A percentile compares a stretch with the other conserved stretches of the same genome.
These are phyloP conservation scores for Achaetomium macrosporum DNA, from an alignment of 2,329 filamentous ascomycete genomes.

Conservation along the genomic window DNA sequence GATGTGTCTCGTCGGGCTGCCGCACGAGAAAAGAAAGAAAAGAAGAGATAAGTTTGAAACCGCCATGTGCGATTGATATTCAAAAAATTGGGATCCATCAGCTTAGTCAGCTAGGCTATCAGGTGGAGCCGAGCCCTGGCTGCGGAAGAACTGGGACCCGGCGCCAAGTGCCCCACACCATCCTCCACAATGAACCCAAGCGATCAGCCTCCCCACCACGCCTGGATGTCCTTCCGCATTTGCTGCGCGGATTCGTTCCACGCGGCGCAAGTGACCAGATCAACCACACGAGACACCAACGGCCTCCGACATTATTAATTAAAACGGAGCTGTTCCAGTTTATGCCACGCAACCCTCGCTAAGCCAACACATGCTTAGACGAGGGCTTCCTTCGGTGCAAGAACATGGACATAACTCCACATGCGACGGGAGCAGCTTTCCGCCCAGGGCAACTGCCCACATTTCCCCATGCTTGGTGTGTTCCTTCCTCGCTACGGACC, in stretches of 20 bases:
- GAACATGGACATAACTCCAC: neutral
- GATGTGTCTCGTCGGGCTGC: slow-evolving; percentile 55
- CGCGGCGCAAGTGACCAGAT: too few relatives aligned
- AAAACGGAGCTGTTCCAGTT: neutral
- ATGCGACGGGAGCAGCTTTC: neutral
- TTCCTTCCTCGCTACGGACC: neutral
- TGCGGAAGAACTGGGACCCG: neutral
- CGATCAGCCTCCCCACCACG: neutral
- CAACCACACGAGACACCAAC: neutral
- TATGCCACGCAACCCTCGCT: neutral
- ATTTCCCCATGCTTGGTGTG: neutral
- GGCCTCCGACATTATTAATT: neutral
- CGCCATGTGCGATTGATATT: neutral
- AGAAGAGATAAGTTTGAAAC: slow-evolving; percentile 11
- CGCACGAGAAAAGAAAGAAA: slow-evolving; percentile 67
- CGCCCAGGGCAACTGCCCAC: neutral
- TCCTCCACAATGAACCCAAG: too few relatives aligned
- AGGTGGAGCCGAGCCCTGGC: neutral
- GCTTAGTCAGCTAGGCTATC: neutral
- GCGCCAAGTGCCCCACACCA: too few relatives aligned
- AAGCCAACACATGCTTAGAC: neutral
- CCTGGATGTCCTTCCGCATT: neutral
- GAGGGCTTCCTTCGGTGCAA: neutral
- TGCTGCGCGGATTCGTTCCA: neutral
- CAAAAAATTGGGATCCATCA: neutral